Percentiles rank a stretch among this genome's conserved stretches.
These are phyloP conservation scores for Epichloe elymi DNA, from an alignment of 2,329 filamentous ascomycete genomes.

Conservation along the genomic window DNA sequence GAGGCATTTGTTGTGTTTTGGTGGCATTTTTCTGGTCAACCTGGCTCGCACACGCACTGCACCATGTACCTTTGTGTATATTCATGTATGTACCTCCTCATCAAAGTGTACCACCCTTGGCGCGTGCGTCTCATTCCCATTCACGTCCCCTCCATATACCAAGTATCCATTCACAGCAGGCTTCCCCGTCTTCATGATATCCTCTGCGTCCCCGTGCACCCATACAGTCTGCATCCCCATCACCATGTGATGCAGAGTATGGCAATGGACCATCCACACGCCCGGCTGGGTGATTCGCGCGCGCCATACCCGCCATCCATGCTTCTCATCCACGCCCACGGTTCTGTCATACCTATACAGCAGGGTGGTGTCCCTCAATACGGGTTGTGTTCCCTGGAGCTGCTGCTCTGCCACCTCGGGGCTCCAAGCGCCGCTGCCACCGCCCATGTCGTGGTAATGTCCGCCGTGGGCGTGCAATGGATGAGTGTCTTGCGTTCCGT, in stretches of 20 bases:
- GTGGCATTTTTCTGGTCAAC: too few relatives aligned
- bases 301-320: slow-evolving; percentile 50
- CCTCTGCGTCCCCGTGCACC: slow-evolving; percentile 14
- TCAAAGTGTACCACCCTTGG: slow-evolving; percentile 6
- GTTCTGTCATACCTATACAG: slow-evolving; percentile 40
- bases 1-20: too few relatives aligned
- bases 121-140: slow-evolving; percentile 22
- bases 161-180: slow-evolving; percentile 28
- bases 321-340: slow-evolving; percentile 15
- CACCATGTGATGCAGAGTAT: slow-evolving; percentile 43
- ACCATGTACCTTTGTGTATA: too few relatives aligned
- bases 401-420: slow-evolving; percentile 1
- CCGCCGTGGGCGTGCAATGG: slow-evolving; percentile 9
- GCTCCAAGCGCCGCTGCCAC: slow-evolving; percentile 6
- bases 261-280: slow-evolving; percentile 51
- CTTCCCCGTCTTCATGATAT: slow-evolving; percentile 11
- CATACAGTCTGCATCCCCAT: slow-evolving; percentile 27
- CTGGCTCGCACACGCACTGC: too few relatives aligned
- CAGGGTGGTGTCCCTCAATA: slow-evolving; percentile 35
- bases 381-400: slow-evolving; percentile 13
- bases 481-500: slow-evolving; percentile 7
- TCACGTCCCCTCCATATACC: slow-evolving; percentile 30
- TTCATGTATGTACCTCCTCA: background rate
- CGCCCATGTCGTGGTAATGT: slow-evolving; percentile 8
- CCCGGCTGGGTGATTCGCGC: slow-evolving; percentile 29